Base-by-base conservation (phyloP, 441 rosid species). In the Populus trichocarpa region DNA sequence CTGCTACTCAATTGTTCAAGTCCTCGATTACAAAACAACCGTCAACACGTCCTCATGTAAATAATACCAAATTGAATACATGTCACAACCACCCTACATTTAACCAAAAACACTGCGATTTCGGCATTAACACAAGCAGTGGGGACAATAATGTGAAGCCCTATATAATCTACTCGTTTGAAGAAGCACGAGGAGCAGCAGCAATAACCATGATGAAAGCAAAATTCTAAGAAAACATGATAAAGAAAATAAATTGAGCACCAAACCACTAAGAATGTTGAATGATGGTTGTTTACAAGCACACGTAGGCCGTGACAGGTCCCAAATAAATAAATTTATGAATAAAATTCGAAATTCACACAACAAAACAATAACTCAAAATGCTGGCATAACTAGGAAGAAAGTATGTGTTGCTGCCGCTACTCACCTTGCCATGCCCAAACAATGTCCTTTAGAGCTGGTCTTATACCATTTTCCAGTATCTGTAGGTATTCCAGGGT, bases 361-460 rank as follows among this genome's bases (percentile, higher is more conserved):
- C 7, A 32, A 10, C 12, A n/a, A 16, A 74, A 26, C 3, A 65
- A 32, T 36, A 28, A 9, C 46, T 46, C 22, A 67, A 1, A 20
- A 40, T 5, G 59, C 70, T 9, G 42, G 46, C 18, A 42, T 4
- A 18, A 36, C 23, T 50, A 75, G 32, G 73, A 40, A 8, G 68
- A 72, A 65, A 38, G 82, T 20, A 46, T 46, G 40, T 70, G 74
- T 63, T 75, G 78, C 59, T 77, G 77, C 66, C 72, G 72, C 67
- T 77, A 74, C 36, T 77, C 75, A 11, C 85, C 93, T 77, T 90
- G 93, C 97, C 97, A 92, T 71, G 85, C 92, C 95, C 94, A 92
- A 38, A 92, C 93, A 76, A 93, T 90, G 69, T 92, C 98, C 68
- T 84, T 73, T 2, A 93, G 88, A 68, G 90, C 93, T 63, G 94